phyloP scores from a whole-genome alignment of 768 basidiomycete genomes.

The Gyrodon lividus region DNA sequence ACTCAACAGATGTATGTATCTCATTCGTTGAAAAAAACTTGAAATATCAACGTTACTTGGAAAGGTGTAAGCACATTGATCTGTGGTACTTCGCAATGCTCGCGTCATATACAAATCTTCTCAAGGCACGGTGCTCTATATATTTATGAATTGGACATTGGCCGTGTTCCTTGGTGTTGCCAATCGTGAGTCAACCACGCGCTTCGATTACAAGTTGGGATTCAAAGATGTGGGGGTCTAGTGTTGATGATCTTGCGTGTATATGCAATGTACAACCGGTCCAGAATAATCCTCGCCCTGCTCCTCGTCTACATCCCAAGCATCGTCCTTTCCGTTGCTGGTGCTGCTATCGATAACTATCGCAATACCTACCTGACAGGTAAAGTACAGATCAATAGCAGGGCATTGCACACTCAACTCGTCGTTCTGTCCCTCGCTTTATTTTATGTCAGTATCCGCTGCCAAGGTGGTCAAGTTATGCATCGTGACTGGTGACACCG shows the following conservation, averaged over 20 bases:
- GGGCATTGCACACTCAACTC: no score
- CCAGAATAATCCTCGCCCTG: conserved; percentile 2
- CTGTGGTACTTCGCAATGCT: neutral
- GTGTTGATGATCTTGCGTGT: conserved; percentile 22
- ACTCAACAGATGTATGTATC: neutral
- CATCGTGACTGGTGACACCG: neutral
- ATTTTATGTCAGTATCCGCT: conserved; percentile 1
- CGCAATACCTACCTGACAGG: conserved; percentile 2
- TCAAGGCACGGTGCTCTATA: conserved; percentile 7
- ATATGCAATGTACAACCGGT: conserved; percentile 18
- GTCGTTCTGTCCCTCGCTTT: neutral
- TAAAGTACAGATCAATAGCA: neutral
- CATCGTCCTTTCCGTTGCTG: neutral
- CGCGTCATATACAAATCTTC: neutral
- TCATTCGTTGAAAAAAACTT: neutral
- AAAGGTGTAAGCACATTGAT: conserved; percentile 10
- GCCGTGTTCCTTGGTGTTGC: conserved; percentile 11
- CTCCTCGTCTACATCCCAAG: conserved; percentile 4
- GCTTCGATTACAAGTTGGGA: neutral
- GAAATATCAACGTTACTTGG: neutral
- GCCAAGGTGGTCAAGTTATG: neutral
- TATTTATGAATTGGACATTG: conserved; percentile 6
- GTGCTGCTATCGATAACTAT: neutral
- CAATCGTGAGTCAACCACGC: conserved; percentile 9
- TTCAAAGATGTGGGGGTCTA: neutral